These are phyloP conservation scores for Debaryomycetaceae sp. DNA, from an alignment of 1,139 yeast species.

Conservation along the genomic window DNA sequence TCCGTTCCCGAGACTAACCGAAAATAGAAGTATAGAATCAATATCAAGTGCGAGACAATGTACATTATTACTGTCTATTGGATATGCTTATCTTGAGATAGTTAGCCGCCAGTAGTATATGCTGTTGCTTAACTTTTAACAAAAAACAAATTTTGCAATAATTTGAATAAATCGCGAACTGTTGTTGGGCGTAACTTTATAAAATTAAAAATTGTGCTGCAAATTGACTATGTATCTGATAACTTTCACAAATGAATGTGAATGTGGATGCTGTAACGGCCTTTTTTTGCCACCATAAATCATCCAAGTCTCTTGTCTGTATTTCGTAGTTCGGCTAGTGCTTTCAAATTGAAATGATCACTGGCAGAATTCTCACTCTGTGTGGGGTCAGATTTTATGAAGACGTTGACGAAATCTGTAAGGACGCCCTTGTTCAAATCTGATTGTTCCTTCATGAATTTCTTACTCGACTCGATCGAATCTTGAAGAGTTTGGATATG, in stretches of 20 bases:
- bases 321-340: not conserved
- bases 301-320: not conserved
- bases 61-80: not conserved
- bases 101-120: not conserved
- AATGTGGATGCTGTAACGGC: no score
- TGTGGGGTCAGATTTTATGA: not conserved
- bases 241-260: no score
- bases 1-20: not conserved
- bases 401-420: constrained; percentile 6
- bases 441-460: constrained; percentile 13
- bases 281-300: no score
- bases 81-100: not conserved
- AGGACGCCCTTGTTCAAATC: constrained; percentile 13
- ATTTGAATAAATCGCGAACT: not conserved
- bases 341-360: not conserved
- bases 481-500: constrained; percentile 9
- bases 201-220: no score
- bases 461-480: constrained; percentile 11
- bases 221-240: no score
- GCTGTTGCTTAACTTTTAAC: not conserved
- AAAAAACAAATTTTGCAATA: not conserved
- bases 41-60: not conserved
- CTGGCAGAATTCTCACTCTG: not conserved
- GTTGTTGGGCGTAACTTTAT: no score
- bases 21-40: not conserved